Percentiles rank a stretch among this genome's conserved stretches.
Evolutionary conservation across 2,329 filamentous ascomycete species (phyloP).

Genomic region (Penicillium concentricum): DNA sequence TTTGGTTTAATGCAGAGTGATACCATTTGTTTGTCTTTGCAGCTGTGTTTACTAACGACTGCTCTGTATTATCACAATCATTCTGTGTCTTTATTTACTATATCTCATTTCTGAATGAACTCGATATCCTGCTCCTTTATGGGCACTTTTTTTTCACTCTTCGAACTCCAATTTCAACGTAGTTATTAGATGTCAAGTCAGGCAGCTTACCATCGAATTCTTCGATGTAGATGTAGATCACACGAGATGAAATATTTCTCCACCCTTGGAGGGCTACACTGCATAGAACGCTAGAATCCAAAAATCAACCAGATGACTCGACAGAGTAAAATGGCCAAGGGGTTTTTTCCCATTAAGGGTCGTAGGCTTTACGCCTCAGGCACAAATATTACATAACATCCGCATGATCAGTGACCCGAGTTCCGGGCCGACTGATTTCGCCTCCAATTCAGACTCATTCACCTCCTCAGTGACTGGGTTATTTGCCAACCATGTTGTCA

Average conservation of each 20-base stretch:
- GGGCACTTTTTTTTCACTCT: not conserved
- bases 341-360: not conserved
- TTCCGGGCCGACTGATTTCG: constrained; percentile 37
- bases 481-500: constrained; percentile 42
- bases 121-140: constrained; percentile 3
- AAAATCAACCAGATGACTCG: not conserved
- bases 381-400: constrained; percentile 28
- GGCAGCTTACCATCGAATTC: not conserved
- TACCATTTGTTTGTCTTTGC: constrained; percentile 33
- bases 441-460: constrained; percentile 32
- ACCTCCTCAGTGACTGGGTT: constrained; percentile 27
- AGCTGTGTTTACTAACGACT: constrained; percentile 20
- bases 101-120: constrained; percentile 3
- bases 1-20: constrained; percentile 34
- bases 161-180: not conserved
- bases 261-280: not conserved
- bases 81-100: constrained; percentile 10
- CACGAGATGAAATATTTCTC: not conserved
- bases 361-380: constrained; percentile 23
- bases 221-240: not conserved
- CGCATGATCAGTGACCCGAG: constrained; percentile 36
- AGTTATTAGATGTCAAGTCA: not conserved
- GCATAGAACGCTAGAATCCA: not conserved
- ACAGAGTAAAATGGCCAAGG: not conserved
- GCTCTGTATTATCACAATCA: constrained; percentile 21